Conservation (phyloP, 2,329 filamentous ascomycete genomes). For the Microsporum canis region DNA sequence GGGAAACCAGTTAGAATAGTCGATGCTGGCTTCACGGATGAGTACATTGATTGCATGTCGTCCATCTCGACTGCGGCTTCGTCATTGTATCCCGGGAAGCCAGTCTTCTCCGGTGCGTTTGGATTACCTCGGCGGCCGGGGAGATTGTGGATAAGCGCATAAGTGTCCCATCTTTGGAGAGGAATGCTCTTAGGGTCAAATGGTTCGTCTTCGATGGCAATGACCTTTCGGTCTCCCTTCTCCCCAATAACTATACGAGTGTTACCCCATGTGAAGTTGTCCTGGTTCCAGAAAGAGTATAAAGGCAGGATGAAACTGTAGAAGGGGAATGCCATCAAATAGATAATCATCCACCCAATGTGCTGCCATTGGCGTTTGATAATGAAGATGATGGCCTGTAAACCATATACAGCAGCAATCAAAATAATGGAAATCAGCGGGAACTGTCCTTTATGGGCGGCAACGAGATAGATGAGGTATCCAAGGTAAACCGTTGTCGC, state of each 20-base stretch:
- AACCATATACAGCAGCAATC: conserved; percentile 82
- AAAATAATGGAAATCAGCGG: conserved; percentile 81
- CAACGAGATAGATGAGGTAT: conserved; percentile 74
- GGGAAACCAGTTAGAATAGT: conserved; percentile 81
- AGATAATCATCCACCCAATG: conserved; percentile 99
- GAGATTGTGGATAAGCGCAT: conserved; percentile 72
- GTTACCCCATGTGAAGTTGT: conserved; percentile 98
- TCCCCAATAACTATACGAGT: conserved; percentile 95
- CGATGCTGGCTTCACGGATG: conserved; percentile 72
- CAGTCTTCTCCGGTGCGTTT: conserved; percentile 51
- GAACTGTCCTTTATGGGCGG: conserved; percentile 59
- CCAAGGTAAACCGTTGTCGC: conserved; percentile 77
- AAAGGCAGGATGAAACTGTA: conserved; percentile 84
- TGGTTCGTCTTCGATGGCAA: conserved; percentile 69
- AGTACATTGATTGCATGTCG: conserved; percentile 94
- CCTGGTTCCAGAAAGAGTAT: conserved; percentile 99
- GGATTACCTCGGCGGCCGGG: conserved; percentile 71
- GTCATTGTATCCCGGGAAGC: conserved; percentile 56
- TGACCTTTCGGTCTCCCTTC: conserved; percentile 78
- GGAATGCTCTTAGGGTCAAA: conserved; percentile 91
- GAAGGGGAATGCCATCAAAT: conserved; percentile 87
- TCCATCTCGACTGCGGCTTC: conserved; percentile 82
- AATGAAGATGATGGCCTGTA: conserved; percentile 93
- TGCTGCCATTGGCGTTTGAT: conserved; percentile 97
- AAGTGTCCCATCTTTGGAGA: conserved; percentile 94